Conservation (phyloP, 2,329 filamentous ascomycete genomes). For the Alternaria conjuncta region DNA sequence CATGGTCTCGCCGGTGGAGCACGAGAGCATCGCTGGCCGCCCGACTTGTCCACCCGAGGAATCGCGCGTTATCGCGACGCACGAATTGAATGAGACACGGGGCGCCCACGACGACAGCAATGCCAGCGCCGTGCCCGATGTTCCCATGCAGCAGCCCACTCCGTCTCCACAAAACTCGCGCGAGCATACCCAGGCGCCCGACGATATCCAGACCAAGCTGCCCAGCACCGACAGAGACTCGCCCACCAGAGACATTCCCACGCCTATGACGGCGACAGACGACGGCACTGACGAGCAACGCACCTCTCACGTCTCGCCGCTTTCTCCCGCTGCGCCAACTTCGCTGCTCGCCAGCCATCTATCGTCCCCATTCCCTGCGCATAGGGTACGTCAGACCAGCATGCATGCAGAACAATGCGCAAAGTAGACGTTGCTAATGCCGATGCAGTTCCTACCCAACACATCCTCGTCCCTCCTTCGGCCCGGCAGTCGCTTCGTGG, state of each 20-base stretch:
- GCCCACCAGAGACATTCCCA: slow-evolving; percentile 46
- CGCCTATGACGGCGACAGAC: slow-evolving; percentile 46
- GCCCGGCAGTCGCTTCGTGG: slow-evolving; percentile 84
- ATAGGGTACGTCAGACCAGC: slow-evolving; percentile 38
- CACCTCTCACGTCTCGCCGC: slow-evolving; percentile 40
- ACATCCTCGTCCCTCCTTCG: slow-evolving; percentile 87
- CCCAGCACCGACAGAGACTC: slow-evolving; percentile 41
- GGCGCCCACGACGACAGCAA: slow-evolving; percentile 18
- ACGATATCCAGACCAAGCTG: slow-evolving; percentile 38
- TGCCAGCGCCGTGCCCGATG: slow-evolving; percentile 20
- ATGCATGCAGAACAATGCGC: not conserved
- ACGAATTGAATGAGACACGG: slow-evolving; percentile 44
- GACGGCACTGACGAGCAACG: slow-evolving; percentile 46
- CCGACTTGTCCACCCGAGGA: slow-evolving; percentile 60
- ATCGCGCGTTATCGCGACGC: slow-evolving; percentile 30
- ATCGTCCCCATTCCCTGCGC: slow-evolving; percentile 41
- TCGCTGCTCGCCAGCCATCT: slow-evolving; percentile 35
- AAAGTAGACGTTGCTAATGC: slow-evolving; percentile 24
- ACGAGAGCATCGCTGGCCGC: slow-evolving; percentile 53
- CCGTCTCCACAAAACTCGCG: slow-evolving; percentile 42
- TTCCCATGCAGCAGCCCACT: slow-evolving; percentile 43
- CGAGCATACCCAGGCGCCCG: slow-evolving; percentile 19
- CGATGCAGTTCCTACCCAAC: slow-evolving; percentile 70
- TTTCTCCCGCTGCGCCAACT: slow-evolving; percentile 34
- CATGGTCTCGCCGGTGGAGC: slow-evolving; percentile 50